Evolutionary conservation across 2,329 filamentous ascomycete genomes (phyloP).

Genomic region (Coniella vitis): DNA sequence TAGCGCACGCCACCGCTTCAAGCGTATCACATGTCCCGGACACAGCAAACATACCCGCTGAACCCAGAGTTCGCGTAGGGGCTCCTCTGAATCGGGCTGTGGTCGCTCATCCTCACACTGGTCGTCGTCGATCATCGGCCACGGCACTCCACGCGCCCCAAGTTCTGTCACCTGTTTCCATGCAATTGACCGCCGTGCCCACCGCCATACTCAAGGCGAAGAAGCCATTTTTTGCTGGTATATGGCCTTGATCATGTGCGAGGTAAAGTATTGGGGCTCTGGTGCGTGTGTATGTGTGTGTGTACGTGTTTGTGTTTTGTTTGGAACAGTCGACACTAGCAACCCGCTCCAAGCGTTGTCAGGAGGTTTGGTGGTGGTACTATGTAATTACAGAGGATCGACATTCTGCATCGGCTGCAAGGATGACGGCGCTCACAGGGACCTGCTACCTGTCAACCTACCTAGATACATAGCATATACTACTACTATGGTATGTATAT

Average conservation of each 20-base stretch:
- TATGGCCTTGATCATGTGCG: background rate
- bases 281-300: background rate
- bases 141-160: constrained; percentile 11
- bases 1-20: background rate
- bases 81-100: constrained; percentile 4
- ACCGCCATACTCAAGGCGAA: background rate
- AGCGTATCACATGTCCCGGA: no score
- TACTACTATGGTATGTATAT: no score
- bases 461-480: no score
- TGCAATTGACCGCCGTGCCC: constrained; percentile 6
- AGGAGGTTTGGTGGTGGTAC: background rate
- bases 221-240: background rate
- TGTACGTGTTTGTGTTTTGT: background rate
- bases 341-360: background rate
- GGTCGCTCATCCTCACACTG: background rate
- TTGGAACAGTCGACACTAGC: background rate
- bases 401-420: background rate
- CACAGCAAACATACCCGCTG: constrained; percentile 12
- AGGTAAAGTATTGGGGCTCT: background rate
- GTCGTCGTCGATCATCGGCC: background rate
- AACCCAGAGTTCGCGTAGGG: constrained; percentile 10
- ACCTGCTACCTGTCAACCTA: no score
- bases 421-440: no score
- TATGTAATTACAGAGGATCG: background rate
- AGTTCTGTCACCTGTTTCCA: constrained; percentile 12